Conservation (phyloP, 1,284 basidiomycete species). For the Boletus smithii region DNA sequence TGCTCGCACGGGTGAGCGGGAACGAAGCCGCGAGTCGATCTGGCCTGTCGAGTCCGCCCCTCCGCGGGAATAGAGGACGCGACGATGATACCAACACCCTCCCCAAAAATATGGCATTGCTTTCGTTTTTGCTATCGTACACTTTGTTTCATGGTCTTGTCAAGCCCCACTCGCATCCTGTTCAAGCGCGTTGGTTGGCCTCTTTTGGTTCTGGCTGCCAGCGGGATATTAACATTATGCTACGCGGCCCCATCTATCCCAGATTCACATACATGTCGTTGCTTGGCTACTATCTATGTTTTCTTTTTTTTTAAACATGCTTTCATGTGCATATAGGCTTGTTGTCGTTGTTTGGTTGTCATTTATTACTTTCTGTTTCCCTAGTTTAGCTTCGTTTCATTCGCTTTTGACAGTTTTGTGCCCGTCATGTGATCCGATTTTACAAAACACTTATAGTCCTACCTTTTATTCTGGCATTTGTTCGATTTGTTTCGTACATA, state of each 20-base stretch:
- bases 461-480: slow-evolving; percentile 23
- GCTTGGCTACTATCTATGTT: slow-evolving; percentile 32
- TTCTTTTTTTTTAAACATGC: slow-evolving; percentile 18
- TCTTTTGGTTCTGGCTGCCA: slow-evolving; percentile 10
- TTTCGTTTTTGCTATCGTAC: slow-evolving; percentile 33
- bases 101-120: slow-evolving; percentile 28
- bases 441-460: slow-evolving; percentile 23
- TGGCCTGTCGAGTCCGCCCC: slow-evolving; percentile 32
- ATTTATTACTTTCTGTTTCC: slow-evolving; percentile 28
- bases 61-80: slow-evolving; percentile 25
- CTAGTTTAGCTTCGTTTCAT: slow-evolving; percentile 10
- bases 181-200: slow-evolving; percentile 13
- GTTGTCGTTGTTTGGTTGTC: slow-evolving; percentile 23
- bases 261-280: slow-evolving; percentile 19
- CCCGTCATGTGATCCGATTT: slow-evolving; percentile 15
- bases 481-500: slow-evolving; percentile 30
- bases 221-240: slow-evolving; percentile 32
- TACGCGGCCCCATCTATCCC: slow-evolving; percentile 19
- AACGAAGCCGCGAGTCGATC: slow-evolving; percentile 30
- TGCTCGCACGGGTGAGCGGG: slow-evolving; percentile 26
- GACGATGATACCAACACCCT: slow-evolving; percentile 13
- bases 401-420: slow-evolving; percentile 14
- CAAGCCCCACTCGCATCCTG: slow-evolving; percentile 27
- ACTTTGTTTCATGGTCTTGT: slow-evolving; percentile 15
- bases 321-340: slow-evolving; percentile 31